Conservation (phyloP, 1,284 basidiomycete genomes). For the Mycosarcoma maydis region DNA sequence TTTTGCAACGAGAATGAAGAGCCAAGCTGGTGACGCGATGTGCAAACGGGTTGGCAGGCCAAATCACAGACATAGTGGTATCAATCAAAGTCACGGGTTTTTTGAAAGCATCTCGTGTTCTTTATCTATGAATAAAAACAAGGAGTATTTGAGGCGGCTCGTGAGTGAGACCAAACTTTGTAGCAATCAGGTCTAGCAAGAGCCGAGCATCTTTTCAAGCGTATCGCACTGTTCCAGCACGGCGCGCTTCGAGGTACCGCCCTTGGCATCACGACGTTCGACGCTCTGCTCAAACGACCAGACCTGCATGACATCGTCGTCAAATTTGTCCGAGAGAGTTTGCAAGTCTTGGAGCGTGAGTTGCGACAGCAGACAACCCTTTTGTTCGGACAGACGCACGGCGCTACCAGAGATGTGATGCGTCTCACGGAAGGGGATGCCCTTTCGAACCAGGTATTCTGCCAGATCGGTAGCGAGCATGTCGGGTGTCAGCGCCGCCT, state of each 20-base stretch:
- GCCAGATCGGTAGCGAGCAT: slow-evolving; percentile 96
- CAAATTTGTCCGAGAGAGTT: slow-evolving; percentile 79
- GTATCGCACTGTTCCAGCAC: slow-evolving; percentile 77
- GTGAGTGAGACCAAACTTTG: no score
- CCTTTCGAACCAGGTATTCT: slow-evolving; percentile 97
- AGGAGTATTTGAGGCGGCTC: background rate
- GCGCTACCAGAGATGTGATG: slow-evolving; percentile 97
- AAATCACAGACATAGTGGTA: background rate
- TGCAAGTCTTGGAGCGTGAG: slow-evolving; percentile 83
- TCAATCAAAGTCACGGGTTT: slow-evolving; percentile 1
- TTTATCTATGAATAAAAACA: no score
- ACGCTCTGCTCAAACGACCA: slow-evolving; percentile 73
- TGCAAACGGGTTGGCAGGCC: no score
- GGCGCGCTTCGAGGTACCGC: slow-evolving; percentile 86
- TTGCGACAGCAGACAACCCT: slow-evolving; percentile 81
- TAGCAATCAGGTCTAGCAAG: slow-evolving; percentile 14
- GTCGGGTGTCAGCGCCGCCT: slow-evolving; percentile 88
- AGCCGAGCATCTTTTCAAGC: slow-evolving; percentile 40
- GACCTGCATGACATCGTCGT: slow-evolving; percentile 75
- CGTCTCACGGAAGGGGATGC: slow-evolving; percentile 94
- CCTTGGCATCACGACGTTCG: slow-evolving; percentile 91
- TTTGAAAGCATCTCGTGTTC: background rate
- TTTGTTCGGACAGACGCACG: slow-evolving; percentile 89
- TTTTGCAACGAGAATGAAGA: no score
- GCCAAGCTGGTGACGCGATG: background rate